phyloP scores from a whole-genome alignment of 768 basidiomycete genomes.

The Kwoniella europaea region DNA sequence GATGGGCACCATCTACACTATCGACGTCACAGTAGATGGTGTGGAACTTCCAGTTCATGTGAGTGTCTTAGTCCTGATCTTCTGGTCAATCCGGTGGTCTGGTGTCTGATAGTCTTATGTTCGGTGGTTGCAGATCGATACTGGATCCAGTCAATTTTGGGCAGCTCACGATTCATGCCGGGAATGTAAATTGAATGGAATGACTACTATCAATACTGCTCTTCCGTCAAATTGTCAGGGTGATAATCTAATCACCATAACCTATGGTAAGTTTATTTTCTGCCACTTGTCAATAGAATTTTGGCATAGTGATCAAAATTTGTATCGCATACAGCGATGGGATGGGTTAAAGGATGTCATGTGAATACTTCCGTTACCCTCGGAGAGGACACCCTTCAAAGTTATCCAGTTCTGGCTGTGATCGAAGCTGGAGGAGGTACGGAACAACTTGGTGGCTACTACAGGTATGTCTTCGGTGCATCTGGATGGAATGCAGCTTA shows the following conservation, averaged over 20 bases:
- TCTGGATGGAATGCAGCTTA: neutral
- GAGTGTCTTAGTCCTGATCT: neutral
- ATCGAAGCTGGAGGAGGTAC: slow-evolving; percentile 4
- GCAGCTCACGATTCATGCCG: slow-evolving; percentile 4
- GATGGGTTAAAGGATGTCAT: slow-evolving; percentile 7
- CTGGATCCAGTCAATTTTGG: slow-evolving; percentile 3
- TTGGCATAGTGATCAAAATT: neutral
- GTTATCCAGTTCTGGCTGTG: slow-evolving; percentile 16
- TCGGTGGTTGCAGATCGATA: slow-evolving; percentile 1
- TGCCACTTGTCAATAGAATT: too few relatives aligned
- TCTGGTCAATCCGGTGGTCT: neutral
- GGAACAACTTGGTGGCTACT: slow-evolving; percentile 7
- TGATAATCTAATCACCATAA: neutral
- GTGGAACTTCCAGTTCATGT: slow-evolving; percentile 17
- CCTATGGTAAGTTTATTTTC: neutral
- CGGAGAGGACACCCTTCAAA: slow-evolving; percentile 9
- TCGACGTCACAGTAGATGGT: slow-evolving; percentile 13
- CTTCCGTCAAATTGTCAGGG: neutral
- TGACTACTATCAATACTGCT: slow-evolving; percentile 2
- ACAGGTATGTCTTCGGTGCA: slow-evolving; percentile 6
- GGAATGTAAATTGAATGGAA: neutral
- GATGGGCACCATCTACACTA: slow-evolving; percentile 20
- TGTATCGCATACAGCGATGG: neutral
- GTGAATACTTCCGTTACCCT: slow-evolving; percentile 9
- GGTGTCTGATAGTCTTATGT: too few relatives aligned